These are phyloP conservation scores for Saccharomycopsis fibuligera DNA, from an alignment of 805 yeast genomes.

Conservation along the genomic window DNA sequence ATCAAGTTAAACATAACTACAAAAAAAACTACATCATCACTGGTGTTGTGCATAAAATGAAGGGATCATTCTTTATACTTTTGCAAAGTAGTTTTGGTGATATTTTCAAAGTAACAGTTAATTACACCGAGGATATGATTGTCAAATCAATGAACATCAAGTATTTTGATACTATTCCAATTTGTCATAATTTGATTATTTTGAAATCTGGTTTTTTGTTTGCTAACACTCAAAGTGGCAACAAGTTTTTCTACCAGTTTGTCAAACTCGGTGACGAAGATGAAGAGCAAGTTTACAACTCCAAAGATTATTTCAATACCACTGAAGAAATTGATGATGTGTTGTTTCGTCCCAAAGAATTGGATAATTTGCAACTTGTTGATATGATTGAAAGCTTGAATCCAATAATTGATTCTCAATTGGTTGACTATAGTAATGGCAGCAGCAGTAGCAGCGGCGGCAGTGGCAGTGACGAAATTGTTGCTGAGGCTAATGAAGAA, in stretches of 20 bases:
- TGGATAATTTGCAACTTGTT: conserved; percentile 53
- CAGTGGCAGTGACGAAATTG: background rate
- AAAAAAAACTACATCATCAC: conserved; percentile 36
- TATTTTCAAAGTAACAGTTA: conserved; percentile 57
- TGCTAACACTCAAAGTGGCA: conserved; percentile 56
- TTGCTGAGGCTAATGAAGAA: background rate
- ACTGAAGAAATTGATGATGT: conserved; percentile 31
- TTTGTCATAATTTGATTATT: conserved; percentile 48
- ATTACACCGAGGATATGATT: conserved; percentile 29
- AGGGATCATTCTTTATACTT: conserved; percentile 55
- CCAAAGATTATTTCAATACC: conserved; percentile 27
- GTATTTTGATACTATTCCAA: conserved; percentile 74
- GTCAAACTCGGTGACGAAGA: conserved; percentile 61
- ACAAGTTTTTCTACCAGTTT: conserved; percentile 70
- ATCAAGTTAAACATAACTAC: conserved; percentile 19
- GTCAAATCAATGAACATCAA: conserved; percentile 42
- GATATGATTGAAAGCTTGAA: conserved; percentile 39
- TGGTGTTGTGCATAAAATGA: conserved; percentile 62
- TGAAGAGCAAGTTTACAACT: conserved; percentile 26
- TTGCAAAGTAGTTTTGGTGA: conserved; percentile 72
- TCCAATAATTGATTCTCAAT: conserved; percentile 44
- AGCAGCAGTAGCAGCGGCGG: background rate
- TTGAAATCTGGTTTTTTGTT: conserved; percentile 72
- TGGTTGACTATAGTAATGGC: conserved; percentile 24
- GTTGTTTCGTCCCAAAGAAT: conserved; percentile 25